Evolutionary conservation across 2,329 filamentous ascomycete genomes (phyloP).

Genomic region (Hypomyces rosellus): DNA sequence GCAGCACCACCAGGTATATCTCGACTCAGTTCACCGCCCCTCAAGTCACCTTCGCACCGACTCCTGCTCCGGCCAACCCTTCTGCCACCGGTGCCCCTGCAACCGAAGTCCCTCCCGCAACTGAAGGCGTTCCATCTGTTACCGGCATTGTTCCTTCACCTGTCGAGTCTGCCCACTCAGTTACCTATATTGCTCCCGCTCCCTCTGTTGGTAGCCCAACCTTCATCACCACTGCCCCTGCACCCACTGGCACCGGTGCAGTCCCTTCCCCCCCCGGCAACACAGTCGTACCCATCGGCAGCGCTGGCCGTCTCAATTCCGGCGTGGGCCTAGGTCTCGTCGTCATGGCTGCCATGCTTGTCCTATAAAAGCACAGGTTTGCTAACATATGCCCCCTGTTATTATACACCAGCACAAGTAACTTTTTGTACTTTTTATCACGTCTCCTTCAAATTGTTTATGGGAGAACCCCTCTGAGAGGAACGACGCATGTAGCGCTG

Average conservation of each 20-base stretch:
- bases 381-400: neutral
- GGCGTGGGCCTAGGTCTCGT: constrained; percentile 42
- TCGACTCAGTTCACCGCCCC: constrained; percentile 48
- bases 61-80: constrained; percentile 17
- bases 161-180: constrained; percentile 14
- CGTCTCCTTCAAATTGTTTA: neutral
- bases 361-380: constrained; percentile 34
- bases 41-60: constrained; percentile 40
- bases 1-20: constrained; percentile 42
- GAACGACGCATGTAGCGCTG: no score
- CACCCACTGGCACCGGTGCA: constrained; percentile 25
- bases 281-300: constrained; percentile 30
- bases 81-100: constrained; percentile 34
- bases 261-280: constrained; percentile 30
- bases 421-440: neutral
- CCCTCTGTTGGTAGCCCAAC: constrained; percentile 17
- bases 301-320: constrained; percentile 33
- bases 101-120: constrained; percentile 18
- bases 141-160: constrained; percentile 19
- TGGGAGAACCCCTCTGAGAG: neutral
- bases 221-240: constrained; percentile 10
- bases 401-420: neutral
- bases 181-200: constrained; percentile 1
- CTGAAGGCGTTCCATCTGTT: constrained; percentile 1
- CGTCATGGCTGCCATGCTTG: constrained; percentile 38